Percentiles rank a stretch among this genome's conserved stretches.
Evolutionary conservation across 306 rosid species (phyloP).

Genomic region (Ammopiptanthus mongolicus): DNA sequence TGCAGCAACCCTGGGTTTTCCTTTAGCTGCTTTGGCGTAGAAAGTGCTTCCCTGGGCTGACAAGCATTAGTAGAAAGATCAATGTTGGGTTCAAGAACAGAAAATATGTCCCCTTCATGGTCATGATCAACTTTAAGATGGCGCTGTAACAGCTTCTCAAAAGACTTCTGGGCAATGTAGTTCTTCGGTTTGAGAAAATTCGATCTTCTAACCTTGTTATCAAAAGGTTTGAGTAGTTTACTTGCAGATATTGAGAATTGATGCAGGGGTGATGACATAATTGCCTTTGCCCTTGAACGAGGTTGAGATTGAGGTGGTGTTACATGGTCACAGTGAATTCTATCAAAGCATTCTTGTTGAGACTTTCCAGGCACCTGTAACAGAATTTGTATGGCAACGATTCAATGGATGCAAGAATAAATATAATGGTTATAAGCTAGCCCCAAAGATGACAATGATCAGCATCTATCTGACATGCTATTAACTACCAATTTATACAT

Average conservation of each 20-base stretch:
- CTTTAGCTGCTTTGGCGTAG: constrained; percentile 51
- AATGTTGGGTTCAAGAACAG: constrained; percentile 63
- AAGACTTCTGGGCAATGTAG: constrained; percentile 43
- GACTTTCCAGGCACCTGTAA: constrained; percentile 85
- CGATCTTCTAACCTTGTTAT: constrained; percentile 28
- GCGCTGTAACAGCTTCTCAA: constrained; percentile 40
- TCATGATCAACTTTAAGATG: constrained; percentile 34
- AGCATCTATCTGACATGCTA: background rate
- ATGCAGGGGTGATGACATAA: constrained; percentile 40
- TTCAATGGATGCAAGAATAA: background rate
- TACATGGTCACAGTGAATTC: constrained; percentile 45
- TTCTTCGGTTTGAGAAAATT: constrained; percentile 39
- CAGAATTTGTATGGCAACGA: constrained; percentile 20
- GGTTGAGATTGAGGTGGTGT: constrained; percentile 66
- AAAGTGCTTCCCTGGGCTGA: constrained; percentile 31
- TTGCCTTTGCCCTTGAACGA: constrained; percentile 54
- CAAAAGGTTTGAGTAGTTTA: constrained; percentile 50
- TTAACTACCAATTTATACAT: background rate
- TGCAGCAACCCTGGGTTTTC: constrained; percentile 36
- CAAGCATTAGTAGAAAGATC: constrained; percentile 29
- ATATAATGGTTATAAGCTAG: background rate
- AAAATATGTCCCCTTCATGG: constrained; percentile 66
- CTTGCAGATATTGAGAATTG: constrained; percentile 56
- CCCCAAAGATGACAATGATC: background rate
- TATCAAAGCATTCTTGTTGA: constrained; percentile 89